These are phyloP conservation scores for Aquilaria malaccensis DNA, from an alignment of 345 rosid genomes.

Conservation along the genomic window DNA sequence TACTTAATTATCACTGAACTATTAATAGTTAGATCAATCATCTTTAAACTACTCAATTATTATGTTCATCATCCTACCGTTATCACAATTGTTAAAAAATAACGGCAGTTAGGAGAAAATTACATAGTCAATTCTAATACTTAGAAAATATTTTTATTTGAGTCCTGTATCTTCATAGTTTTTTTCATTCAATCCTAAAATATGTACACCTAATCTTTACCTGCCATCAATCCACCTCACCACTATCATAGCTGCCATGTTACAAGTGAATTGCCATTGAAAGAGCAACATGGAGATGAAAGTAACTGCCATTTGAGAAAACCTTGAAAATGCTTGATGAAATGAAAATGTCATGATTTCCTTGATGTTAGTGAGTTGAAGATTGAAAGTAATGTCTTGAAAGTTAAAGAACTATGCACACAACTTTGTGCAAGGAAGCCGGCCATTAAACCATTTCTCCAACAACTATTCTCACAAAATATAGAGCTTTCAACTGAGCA, in stretches of 20 bases:
- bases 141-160: too few relatives aligned
- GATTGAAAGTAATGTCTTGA: constrained; percentile 2
- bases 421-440: constrained; percentile 15
- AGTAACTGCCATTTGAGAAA: neutral
- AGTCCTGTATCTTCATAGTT: too few relatives aligned
- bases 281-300: neutral
- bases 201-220: too few relatives aligned
- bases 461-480: constrained; percentile 6
- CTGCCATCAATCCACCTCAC: too few relatives aligned
- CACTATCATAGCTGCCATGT: constrained; percentile 1
- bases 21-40: too few relatives aligned
- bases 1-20: too few relatives aligned
- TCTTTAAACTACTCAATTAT: too few relatives aligned
- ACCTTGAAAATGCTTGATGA: constrained; percentile 5
- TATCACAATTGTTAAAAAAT: too few relatives aligned
- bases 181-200: too few relatives aligned
- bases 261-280: neutral
- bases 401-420: constrained; percentile 11
- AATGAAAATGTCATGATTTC: constrained; percentile 10
- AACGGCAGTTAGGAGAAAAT: too few relatives aligned
- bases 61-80: too few relatives aligned
- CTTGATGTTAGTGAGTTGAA: constrained; percentile 12
- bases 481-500: neutral
- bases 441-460: constrained; percentile 7
- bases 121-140: too few relatives aligned